Base-by-base conservation (phyloP, 75 land plant species). In the Cunninghamia lanceolata region DNA sequence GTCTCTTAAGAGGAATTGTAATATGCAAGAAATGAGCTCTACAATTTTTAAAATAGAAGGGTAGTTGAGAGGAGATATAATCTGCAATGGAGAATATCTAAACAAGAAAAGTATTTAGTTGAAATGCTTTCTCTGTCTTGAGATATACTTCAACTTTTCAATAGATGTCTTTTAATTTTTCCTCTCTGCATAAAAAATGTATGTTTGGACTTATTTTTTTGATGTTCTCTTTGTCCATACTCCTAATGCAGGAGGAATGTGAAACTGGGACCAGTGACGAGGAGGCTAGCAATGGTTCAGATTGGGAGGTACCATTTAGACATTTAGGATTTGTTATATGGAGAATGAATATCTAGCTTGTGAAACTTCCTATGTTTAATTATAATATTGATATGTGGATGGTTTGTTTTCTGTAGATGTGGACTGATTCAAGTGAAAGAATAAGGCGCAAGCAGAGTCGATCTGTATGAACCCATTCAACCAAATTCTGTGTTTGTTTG, bases 261-360 rank as follows among this genome's bases (percentile, higher is more conserved):
- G 87, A 88, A 36, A 56, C 43, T 87, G 83, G 82, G 19, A 86
- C 83, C 52, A 40, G 39, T 30, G 77, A 71, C 59, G 71, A 32
- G 16, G 83, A 56, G 35, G 83, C 77, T 81, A 74, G 59, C 46
- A 84, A 73, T 35, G 79, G 85, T 84, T 90, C 84, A 68, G 91
- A 88, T 73, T 90, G 91, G 91, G 89, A 90, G 91, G 91, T 90
- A 85, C 21, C 52, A 80, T 3, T n/a, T 25, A 80, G n/a, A 80
- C 30, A 8, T 80, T 13, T n/a, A 80, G 32, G 85, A 38, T 86
- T 45, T 35, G 59, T 30, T 42, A 34, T 36, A 13, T 52, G 43
- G 21, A 50, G 87, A 46, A 36, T 35, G 46, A 21, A 39, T 50
- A 63, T 84, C 82, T 63, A 17, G 28, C 86, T 85, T 42, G 39